These are phyloP conservation scores for Agarophyton chilense DNA, from an alignment of 23 red algal genomes.

Conservation along the genomic window DNA sequence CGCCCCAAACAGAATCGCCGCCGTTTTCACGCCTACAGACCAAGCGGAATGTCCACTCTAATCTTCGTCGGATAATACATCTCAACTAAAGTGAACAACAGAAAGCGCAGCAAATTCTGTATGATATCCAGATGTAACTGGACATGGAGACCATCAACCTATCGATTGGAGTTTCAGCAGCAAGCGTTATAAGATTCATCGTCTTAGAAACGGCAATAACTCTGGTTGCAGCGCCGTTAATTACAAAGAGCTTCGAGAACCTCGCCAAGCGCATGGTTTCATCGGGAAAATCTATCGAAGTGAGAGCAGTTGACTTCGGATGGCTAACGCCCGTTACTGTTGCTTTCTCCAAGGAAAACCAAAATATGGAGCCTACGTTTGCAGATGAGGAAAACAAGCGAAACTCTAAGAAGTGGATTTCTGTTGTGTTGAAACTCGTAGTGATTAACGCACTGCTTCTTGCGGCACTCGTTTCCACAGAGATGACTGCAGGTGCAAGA, in stretches of 20 bases:
- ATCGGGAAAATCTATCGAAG: background rate
- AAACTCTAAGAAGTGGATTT: background rate
- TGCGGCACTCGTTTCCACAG: background rate
- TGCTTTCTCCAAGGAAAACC: background rate
- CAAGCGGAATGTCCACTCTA: too few relatives aligned
- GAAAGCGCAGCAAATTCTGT: too few relatives aligned
- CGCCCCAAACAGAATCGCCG: too few relatives aligned
- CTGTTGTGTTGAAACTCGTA: background rate
- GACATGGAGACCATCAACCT: background rate
- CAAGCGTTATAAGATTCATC: background rate
- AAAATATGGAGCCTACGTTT: background rate
- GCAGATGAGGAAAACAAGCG: background rate
- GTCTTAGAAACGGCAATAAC: slow-evolving; percentile 5
- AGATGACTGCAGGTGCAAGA: background rate
- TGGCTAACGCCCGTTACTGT: background rate
- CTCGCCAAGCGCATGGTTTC: background rate
- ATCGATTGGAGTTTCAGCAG: background rate
- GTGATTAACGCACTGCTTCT: slow-evolving; percentile 15
- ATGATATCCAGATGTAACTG: too few relatives aligned
- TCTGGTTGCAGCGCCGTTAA: background rate
- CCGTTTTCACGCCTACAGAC: too few relatives aligned
- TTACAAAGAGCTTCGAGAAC: slow-evolving; percentile 5
- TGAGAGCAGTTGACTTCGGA: slow-evolving; percentile 1
- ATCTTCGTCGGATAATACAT: too few relatives aligned
- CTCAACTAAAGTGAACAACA: too few relatives aligned